Conservation (phyloP, 345 rosid genomes). For the Aquilaria sinensis region DNA sequence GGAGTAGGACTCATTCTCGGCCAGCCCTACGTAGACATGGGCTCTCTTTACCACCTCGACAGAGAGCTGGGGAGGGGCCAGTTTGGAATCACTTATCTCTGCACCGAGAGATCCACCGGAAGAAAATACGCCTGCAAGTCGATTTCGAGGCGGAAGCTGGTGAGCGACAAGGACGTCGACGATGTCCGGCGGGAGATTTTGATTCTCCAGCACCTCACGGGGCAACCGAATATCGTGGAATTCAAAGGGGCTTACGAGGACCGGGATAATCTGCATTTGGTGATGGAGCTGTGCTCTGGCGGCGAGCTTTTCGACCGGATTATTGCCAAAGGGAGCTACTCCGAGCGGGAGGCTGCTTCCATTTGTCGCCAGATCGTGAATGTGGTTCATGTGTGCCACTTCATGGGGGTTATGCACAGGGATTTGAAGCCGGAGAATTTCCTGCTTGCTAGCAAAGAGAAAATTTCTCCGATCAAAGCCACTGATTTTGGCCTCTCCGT, state of each 20-base stretch:
- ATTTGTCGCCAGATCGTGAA: constrained; percentile 71
- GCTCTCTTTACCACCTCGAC: constrained; percentile 41
- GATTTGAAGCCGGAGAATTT: constrained; percentile 97
- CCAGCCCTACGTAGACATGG: constrained; percentile 56
- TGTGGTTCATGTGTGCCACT: constrained; percentile 87
- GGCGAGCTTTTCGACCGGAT: constrained; percentile 95
- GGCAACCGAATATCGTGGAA: constrained; percentile 87
- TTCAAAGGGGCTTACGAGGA: constrained; percentile 84
- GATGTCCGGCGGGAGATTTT: constrained; percentile 69
- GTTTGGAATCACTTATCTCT: constrained; percentile 64
- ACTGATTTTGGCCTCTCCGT: constrained; percentile 89
- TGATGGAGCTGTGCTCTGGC: constrained; percentile 94
- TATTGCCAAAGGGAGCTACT: constrained; percentile 57
- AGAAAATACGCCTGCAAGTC: constrained; percentile 75
- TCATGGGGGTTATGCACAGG: constrained; percentile 91
- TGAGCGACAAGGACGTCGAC: constrained; percentile 38
- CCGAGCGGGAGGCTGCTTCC: constrained; percentile 75
- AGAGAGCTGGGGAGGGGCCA: constrained; percentile 85
- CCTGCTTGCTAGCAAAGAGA: constrained; percentile 48
- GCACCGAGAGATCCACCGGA: constrained; percentile 64
- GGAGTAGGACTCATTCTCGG: constrained; percentile 45
- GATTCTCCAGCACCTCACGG: constrained; percentile 75
- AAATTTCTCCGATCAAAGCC: constrained; percentile 58
- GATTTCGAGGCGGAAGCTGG: constrained; percentile 59
- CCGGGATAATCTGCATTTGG: constrained; percentile 48